Evolutionary conservation across 306 rosid species (phyloP).

Genomic region (Fragaria vesca): DNA sequence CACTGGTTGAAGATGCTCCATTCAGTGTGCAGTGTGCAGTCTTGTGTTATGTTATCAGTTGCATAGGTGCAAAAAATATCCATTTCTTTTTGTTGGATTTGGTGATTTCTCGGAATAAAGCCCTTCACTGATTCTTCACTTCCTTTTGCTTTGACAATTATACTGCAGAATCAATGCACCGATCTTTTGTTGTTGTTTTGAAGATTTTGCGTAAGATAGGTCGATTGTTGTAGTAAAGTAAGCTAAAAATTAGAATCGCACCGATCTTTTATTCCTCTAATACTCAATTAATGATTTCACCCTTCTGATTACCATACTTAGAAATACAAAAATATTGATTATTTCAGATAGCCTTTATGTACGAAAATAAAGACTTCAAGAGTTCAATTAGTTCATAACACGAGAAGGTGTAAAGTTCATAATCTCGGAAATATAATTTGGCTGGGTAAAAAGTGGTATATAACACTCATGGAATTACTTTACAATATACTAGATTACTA

Average conservation of each 20-base stretch:
- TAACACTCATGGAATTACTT: constrained; percentile 11
- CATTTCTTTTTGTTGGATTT: constrained; percentile 1
- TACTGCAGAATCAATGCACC: background rate
- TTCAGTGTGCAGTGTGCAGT: constrained; percentile 1
- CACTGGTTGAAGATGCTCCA: constrained; percentile 6
- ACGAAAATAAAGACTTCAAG: background rate
- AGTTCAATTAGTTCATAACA: no score
- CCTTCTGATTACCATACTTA: background rate
- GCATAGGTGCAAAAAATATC: background rate
- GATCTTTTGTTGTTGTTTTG: no score
- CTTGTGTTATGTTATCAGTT: background rate
- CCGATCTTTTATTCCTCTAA: no score
- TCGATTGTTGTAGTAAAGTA: no score
- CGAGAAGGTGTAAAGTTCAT: background rate
- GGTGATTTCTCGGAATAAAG: constrained; percentile 36
- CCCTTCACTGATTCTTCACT: constrained; percentile 23
- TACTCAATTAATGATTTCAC: background rate
- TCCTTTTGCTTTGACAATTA: constrained; percentile 14
- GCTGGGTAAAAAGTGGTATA: constrained; percentile 2
- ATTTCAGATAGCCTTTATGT: no score
- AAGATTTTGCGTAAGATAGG: no score
- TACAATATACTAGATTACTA: constrained; percentile 23
- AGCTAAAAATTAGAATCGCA: no score
- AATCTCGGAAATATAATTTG: background rate
- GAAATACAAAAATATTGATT: background rate